A percentile compares a stretch with the other conserved stretches of the same genome.
Evolutionary conservation across 495 filamentous ascomycete genomes (phyloP).

Genomic region (Aspergillus sclerotiicarbonarius): DNA sequence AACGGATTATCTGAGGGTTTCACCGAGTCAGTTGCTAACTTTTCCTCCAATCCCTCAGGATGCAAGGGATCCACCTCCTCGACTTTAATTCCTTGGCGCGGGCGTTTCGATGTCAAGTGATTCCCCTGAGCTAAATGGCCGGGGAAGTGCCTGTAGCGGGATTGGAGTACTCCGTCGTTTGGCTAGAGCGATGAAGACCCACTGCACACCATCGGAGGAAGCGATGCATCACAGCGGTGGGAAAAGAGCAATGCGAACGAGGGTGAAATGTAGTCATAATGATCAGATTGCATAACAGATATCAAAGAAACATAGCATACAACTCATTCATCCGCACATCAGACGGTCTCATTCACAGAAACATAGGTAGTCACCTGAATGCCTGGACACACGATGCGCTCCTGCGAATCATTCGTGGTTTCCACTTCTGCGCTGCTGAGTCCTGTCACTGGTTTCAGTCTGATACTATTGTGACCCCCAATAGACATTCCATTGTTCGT

Average conservation of each 20-base stretch:
- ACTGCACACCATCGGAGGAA: not conserved
- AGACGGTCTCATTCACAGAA: conserved; percentile 12
- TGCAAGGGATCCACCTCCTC: not conserved
- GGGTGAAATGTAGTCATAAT: too few relatives aligned
- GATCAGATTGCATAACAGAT: not conserved
- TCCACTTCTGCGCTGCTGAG: conserved; percentile 11
- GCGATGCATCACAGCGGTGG: too few relatives aligned
- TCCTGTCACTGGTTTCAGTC: conserved; percentile 9
- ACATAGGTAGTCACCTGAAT: conserved; percentile 18
- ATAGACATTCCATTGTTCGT: conserved; percentile 10
- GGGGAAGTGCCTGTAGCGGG: not conserved
- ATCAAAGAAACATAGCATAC: not conserved
- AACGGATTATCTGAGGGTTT: conserved; percentile 2
- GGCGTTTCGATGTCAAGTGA: not conserved
- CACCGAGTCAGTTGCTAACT: not conserved
- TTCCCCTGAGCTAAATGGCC: not conserved
- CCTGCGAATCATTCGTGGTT: conserved; percentile 12
- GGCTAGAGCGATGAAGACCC: too few relatives aligned
- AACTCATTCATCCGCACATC: not conserved
- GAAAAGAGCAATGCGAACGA: too few relatives aligned
- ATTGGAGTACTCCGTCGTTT: not conserved
- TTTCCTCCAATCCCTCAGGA: not conserved
- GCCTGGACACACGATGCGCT: conserved; percentile 14
- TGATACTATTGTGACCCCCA: conserved; percentile 10
- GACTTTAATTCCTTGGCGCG: conserved; percentile 1